A percentile compares a stretch with the other conserved stretches of the same genome.
Conservation (phyloP, 2,329 filamentous ascomycete species). For the Aspergillus costaricaensis region DNA sequence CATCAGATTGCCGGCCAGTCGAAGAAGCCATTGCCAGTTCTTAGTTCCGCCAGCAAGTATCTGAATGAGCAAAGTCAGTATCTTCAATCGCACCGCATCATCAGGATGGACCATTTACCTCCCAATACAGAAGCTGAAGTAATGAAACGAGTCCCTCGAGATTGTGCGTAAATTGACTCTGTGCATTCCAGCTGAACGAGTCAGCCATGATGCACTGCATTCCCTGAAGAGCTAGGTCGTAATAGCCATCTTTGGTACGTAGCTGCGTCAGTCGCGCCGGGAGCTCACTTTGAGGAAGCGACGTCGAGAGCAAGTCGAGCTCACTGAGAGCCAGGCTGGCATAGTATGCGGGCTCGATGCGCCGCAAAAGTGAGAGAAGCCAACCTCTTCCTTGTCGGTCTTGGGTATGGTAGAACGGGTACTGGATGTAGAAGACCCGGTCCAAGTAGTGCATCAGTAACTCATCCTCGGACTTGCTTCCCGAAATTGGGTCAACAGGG, state of each 20-base stretch:
- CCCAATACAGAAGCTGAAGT: not conserved
- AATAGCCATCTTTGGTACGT: not conserved
- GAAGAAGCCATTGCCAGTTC: not conserved
- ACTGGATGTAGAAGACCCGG: slow-evolving; percentile 4
- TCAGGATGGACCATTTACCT: not conserved
- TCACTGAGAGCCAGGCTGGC: slow-evolving; percentile 3
- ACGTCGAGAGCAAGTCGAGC: not conserved
- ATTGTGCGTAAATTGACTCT: not conserved
- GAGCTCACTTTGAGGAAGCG: not conserved
- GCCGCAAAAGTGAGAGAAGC: slow-evolving; percentile 1
- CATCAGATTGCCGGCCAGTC: not conserved
- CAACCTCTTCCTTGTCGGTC: slow-evolving; percentile 1
- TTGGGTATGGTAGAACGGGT: not conserved
- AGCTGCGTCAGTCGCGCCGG: not conserved
- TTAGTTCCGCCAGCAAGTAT: not conserved
- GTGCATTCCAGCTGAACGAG: not conserved
- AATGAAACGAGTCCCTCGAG: not conserved
- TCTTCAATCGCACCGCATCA: not conserved
- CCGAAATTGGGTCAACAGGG: not conserved
- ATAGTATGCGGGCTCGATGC: not conserved
- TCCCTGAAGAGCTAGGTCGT: not conserved
- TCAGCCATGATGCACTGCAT: not conserved
- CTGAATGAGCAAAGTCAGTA: not conserved
- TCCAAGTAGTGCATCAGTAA: slow-evolving; percentile 9
- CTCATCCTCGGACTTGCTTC: not conserved